Percentiles rank a stretch among this genome's conserved stretches.
These are phyloP conservation scores for Linnemannia zychae DNA, from an alignment of 192 early-diverging fungal species.

Conservation along the genomic window DNA sequence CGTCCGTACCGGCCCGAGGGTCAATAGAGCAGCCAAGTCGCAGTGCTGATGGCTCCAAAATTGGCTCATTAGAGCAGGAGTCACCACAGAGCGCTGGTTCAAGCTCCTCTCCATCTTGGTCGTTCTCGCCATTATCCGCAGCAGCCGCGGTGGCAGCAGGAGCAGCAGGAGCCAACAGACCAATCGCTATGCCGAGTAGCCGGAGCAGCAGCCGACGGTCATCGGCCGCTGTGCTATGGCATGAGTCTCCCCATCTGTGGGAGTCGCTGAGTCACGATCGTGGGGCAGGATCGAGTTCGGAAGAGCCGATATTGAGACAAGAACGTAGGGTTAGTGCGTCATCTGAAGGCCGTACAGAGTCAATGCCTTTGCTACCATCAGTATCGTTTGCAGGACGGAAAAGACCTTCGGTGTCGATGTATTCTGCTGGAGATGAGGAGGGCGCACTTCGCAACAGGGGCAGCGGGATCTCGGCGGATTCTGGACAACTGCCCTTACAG, in stretches of 20 bases:
- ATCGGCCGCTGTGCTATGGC: neutral
- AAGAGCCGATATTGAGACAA: neutral
- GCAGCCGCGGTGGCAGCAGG: neutral
- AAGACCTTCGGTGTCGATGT: conserved; percentile 41
- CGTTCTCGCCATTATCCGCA: neutral
- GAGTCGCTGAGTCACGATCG: neutral
- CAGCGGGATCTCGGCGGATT: neutral
- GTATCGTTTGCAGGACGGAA: conserved; percentile 19
- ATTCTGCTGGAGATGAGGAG: conserved; percentile 11
- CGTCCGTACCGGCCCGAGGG: neutral
- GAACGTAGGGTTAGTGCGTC: neutral
- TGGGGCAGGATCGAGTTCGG: neutral
- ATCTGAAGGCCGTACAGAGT: neutral
- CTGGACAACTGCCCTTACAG: neutral
- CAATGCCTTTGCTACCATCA: neutral
- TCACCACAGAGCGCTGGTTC: neutral
- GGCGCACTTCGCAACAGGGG: neutral
- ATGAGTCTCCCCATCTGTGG: neutral
- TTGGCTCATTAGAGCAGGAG: neutral
- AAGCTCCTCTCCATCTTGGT: neutral
- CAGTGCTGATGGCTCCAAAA: neutral
- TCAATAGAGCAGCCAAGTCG: neutral
- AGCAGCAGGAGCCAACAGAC: neutral
- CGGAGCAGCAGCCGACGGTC: neutral
- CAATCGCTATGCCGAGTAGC: neutral